Evolutionary conservation across 179 eudicot species (phyloP), one percentile per base, ranked within the genome.

Genomic region (Vitellaria paradoxa): DNA sequence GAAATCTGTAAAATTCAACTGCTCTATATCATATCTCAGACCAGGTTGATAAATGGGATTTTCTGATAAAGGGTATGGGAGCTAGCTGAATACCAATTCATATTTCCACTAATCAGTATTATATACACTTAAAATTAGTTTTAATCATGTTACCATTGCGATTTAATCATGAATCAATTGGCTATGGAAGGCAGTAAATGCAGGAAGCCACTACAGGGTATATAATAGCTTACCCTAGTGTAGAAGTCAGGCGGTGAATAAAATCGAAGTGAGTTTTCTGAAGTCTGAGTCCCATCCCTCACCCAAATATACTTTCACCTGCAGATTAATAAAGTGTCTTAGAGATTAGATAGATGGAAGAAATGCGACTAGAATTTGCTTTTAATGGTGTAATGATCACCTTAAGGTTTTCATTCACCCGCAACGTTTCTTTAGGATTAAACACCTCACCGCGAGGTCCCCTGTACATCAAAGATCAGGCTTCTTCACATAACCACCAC

Each of bases 221-320:
- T 42, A 42, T 42, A n/a, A n/a, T n/a, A 42, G 45, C 89, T 82
- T 78, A 94, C 98, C 89, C 85, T 85, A 15, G 91, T 74, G 81
- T 92, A 95, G 83, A 93, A 95, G 68, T 95, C 99, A 0, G 97
- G 97, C 4, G 97, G 97, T 6, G 99, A 95, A 74, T 84, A 93
- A 47, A 70, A 82, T 95, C 97, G 72, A 93, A 95, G 80, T 93
- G 92, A 73, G 94, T 91, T 79, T 85, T 88, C 78, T 88, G 84
- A 95, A 95, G 70, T 95, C 99, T 79, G 85, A 76, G 77, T 87
- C 88, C 97, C 99, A 95, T 47, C 99, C 99, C 79, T 91, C 94
- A 30, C 99, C 97, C 96, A 93, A 83, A 81, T 91, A 95, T 17
- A 93, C 87, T 81, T 90, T 93, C 80, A 95, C 97, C 97, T 94